phyloP scores from a whole-genome alignment of 1,139 yeast genomes.

The Nadsonia commutata region DNA sequence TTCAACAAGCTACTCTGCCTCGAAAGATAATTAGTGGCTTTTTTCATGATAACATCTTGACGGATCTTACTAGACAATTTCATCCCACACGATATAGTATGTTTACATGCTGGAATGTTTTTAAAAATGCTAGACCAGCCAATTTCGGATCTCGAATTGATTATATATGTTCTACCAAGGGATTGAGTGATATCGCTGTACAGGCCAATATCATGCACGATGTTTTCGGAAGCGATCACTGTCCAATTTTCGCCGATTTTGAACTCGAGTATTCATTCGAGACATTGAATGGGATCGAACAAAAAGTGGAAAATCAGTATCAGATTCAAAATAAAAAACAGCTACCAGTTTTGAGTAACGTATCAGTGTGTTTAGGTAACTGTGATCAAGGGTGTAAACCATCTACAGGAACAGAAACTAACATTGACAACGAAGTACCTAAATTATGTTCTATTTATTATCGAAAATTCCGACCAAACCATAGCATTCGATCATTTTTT shows the following conservation, averaged over 20 bases:
- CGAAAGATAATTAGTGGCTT: constrained; percentile 20
- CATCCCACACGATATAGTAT: constrained; percentile 47
- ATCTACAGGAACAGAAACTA: background rate
- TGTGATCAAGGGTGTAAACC: background rate
- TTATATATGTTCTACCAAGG: constrained; percentile 39
- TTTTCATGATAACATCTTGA: constrained; percentile 24
- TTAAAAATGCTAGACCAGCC: constrained; percentile 60
- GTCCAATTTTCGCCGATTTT: constrained; percentile 74
- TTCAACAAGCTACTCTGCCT: constrained; percentile 16
- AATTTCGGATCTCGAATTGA: constrained; percentile 87
- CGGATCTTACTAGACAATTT: constrained; percentile 48
- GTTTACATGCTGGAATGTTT: constrained; percentile 90
- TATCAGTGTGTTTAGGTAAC: background rate
- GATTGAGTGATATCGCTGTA: constrained; percentile 22
- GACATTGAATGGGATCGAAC: background rate
- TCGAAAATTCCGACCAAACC: background rate
- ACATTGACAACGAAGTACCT: background rate
- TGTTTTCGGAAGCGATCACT: constrained; percentile 81
- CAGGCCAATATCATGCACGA: constrained; percentile 54
- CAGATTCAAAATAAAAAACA: background rate
- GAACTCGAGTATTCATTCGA: constrained; percentile 7
- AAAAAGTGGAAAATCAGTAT: background rate
- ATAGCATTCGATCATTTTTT: background rate
- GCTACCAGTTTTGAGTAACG: background rate
- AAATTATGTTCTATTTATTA: background rate